phyloP scores from a whole-genome alignment of 345 rosid genomes.

The Euphorbia peplus region DNA sequence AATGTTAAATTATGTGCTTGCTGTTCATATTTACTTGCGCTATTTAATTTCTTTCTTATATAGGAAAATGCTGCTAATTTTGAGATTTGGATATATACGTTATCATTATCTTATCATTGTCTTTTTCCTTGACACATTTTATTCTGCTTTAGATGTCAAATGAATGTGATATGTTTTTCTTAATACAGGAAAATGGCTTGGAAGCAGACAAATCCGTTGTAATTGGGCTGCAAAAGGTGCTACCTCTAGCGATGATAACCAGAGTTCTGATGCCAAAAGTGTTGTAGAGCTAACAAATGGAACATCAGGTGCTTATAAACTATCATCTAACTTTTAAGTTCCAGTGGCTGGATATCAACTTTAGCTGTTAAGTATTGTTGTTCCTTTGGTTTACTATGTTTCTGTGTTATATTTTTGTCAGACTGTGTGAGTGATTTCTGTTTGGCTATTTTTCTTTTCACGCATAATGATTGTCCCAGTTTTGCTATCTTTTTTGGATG shows the following conservation, averaged over 20 bases:
- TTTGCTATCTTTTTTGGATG: not conserved
- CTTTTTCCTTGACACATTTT: not conserved
- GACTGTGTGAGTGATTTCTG: not conserved
- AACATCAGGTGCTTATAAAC: constrained; percentile 55
- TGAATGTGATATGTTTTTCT: not conserved
- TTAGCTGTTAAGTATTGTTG: not conserved
- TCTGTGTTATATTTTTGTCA: not conserved
- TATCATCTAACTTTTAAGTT: not conserved
- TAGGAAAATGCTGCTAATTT: not conserved
- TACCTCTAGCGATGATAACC: constrained; percentile 71
- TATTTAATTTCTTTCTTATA: not conserved
- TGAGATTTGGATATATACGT: too few species aligned
- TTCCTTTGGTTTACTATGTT: not conserved
- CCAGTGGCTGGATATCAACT: not conserved
- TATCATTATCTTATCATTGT: not conserved
- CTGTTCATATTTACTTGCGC: not conserved
- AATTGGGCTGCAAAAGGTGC: constrained; percentile 98
- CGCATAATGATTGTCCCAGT: not conserved
- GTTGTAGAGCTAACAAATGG: constrained; percentile 82
- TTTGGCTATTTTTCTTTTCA: not conserved
- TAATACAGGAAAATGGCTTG: constrained; percentile 78
- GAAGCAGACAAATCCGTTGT: constrained; percentile 91
- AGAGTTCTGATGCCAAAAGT: constrained; percentile 70
- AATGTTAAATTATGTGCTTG: not conserved
- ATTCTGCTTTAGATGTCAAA: constrained; percentile 7